Evolutionary conservation across 495 filamentous ascomycete genomes (phyloP).

Genomic region (Aspergillus steynii): DNA sequence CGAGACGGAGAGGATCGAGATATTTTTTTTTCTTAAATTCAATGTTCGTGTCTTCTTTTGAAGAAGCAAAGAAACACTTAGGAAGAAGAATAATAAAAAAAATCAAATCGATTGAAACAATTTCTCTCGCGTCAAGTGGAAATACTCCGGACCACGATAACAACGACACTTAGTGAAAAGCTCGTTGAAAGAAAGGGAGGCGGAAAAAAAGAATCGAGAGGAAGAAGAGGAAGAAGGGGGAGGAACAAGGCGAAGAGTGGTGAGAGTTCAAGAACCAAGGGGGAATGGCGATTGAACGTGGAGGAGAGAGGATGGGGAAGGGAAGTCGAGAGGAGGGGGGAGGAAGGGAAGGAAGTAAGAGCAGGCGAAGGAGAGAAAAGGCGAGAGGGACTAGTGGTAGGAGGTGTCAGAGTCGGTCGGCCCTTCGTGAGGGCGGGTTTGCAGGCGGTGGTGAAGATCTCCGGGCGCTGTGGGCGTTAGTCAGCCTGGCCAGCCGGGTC

Average conservation of each 20-base stretch:
- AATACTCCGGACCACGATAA: conserved; percentile 26
- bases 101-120: conserved; percentile 13
- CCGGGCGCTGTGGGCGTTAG: conserved; percentile 4
- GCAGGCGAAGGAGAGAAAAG: conserved; percentile 10
- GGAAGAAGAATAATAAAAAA: conserved; percentile 13
- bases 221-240: conserved; percentile 19
- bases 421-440: neutral
- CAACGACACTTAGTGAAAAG: conserved; percentile 58
- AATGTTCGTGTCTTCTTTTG: conserved; percentile 5
- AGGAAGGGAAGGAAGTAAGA: conserved; percentile 8
- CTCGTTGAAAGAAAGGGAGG: conserved; percentile 36
- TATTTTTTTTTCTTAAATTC: conserved; percentile 4
- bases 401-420: neutral
- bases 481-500: conserved; percentile 2
- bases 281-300: conserved; percentile 16
- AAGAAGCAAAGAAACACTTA: conserved; percentile 3
- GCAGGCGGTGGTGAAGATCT: conserved; percentile 3
- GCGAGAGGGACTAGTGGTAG: neutral
- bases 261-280: conserved; percentile 20
- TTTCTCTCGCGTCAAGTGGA: conserved; percentile 30
- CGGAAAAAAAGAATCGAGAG: conserved; percentile 19
- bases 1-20: conserved; percentile 7
- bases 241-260: conserved; percentile 24
- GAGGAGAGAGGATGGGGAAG: conserved; percentile 18
- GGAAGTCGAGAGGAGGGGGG: conserved; percentile 11